Percentiles rank a stretch among this genome's conserved stretches.
Evolutionary conservation across 495 filamentous ascomycete species (phyloP).

Genomic region (Gamarada debralockiae): DNA sequence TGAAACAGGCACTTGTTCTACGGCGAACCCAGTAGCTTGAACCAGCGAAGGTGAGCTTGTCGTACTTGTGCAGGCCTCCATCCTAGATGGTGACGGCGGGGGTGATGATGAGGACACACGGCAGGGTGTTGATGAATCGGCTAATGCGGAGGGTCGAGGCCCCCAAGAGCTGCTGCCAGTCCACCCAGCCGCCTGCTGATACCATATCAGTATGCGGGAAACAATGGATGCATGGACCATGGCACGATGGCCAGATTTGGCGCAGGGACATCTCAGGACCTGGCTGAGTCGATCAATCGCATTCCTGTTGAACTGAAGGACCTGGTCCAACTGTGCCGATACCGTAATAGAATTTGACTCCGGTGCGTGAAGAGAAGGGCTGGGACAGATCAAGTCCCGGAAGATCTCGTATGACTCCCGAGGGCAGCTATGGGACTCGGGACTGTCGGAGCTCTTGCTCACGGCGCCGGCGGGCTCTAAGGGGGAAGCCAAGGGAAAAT

Average conservation of each 20-base stretch:
- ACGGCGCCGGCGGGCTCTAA: conserved; percentile 16
- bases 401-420: conserved; percentile 30
- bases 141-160: conserved; percentile 4
- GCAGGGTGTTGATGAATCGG: conserved; percentile 7
- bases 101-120: conserved; percentile 4
- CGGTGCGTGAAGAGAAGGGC: conserved; percentile 21
- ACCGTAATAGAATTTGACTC: conserved; percentile 15
- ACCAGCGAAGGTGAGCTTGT: conserved; percentile 11
- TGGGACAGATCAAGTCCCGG: conserved; percentile 19
- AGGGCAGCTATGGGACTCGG: conserved; percentile 31
- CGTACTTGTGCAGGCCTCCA: conserved; percentile 5
- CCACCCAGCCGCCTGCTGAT: conserved; percentile 29
- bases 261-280: conserved; percentile 29
- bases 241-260: conserved; percentile 23
- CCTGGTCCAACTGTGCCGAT: conserved; percentile 25
- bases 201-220: conserved; percentile 30
- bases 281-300: conserved; percentile 25
- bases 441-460: conserved; percentile 27
- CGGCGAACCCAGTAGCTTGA: conserved; percentile 18
- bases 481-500: conserved; percentile 9
- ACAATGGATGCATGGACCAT: conserved; percentile 33
- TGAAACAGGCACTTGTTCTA: conserved; percentile 17
- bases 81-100: conserved; percentile 10
- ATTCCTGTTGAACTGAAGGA: conserved; percentile 30
- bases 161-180: conserved; percentile 10